Percentiles rank a stretch among this genome's conserved stretches.
These are phyloP conservation scores for Podochytrium sp. DNA, from an alignment of 192 early-diverging fungal species.

Conservation along the genomic window DNA sequence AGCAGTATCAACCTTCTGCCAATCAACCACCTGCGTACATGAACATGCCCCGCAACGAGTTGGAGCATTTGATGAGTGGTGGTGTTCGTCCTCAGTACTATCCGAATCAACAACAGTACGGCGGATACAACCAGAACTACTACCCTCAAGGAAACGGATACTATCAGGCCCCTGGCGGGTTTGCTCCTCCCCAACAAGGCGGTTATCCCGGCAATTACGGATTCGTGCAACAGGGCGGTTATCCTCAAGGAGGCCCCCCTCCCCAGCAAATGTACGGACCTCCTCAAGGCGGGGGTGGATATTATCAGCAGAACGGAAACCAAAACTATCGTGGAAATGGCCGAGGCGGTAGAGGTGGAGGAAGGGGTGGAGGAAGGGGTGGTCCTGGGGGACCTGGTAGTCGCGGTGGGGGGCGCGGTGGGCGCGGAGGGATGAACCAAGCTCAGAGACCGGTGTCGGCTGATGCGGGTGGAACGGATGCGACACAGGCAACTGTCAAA, in stretches of 20 bases:
- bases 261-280: neutral
- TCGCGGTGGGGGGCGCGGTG: neutral
- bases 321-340: neutral
- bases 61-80: conserved; percentile 6
- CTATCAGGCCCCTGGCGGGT: neutral
- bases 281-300: neutral
- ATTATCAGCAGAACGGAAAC: neutral
- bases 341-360: conserved; percentile 5
- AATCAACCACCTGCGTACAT: neutral
- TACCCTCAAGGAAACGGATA: neutral
- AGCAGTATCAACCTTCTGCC: neutral
- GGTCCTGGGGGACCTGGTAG: neutral
- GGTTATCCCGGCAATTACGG: neutral
- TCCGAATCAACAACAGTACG: neutral
- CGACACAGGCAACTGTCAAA: neutral
- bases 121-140: neutral
- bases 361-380: neutral
- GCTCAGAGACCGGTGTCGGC: too few relatives aligned
- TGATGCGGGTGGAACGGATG: too few relatives aligned
- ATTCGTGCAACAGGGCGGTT: neutral
- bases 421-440: neutral
- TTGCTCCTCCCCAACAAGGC: neutral
- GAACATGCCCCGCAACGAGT: conserved; percentile 5
- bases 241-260: neutral
- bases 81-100: conserved; percentile 5